Evolutionary conservation across 2,329 filamentous ascomycete species (phyloP).

Genomic region (Neopestalotiopsis clavispora): DNA sequence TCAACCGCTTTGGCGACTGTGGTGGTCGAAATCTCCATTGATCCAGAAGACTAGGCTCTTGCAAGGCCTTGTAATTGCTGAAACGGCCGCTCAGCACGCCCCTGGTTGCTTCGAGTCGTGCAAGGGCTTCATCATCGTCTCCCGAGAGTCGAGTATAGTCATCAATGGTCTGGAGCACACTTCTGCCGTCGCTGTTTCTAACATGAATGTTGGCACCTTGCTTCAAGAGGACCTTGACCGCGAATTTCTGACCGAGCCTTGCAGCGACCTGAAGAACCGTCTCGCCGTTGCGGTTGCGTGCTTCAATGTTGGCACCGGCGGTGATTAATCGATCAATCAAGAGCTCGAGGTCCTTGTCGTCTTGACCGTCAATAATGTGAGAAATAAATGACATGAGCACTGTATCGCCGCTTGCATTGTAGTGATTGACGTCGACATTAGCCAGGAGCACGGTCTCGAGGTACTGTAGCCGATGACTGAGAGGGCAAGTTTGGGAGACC

Average conservation of each 20-base stretch:
- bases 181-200: constrained; percentile 47
- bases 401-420: constrained; percentile 56
- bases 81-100: constrained; percentile 47
- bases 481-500: constrained; percentile 17
- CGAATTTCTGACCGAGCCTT: constrained; percentile 56
- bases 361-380: constrained; percentile 45
- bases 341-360: constrained; percentile 52
- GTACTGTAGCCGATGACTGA: constrained; percentile 24
- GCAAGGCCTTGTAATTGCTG: constrained; percentile 35
- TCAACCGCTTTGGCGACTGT: not conserved
- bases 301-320: constrained; percentile 50
- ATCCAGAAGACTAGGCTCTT: constrained; percentile 43
- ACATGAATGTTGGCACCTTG: constrained; percentile 52
- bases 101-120: constrained; percentile 50
- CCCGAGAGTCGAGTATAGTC: constrained; percentile 39
- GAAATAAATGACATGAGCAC: constrained; percentile 61
- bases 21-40: constrained; percentile 41
- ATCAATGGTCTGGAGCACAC: constrained; percentile 53
- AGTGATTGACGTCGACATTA: constrained; percentile 55
- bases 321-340: constrained; percentile 50
- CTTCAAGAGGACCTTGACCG: constrained; percentile 51
- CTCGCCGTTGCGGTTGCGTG: constrained; percentile 58
- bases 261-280: constrained; percentile 61
- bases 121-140: constrained; percentile 39
- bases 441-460: constrained; percentile 39